phyloP scores from a whole-genome alignment of 2,329 filamentous ascomycete genomes.

The Xylaria sp. region DNA sequence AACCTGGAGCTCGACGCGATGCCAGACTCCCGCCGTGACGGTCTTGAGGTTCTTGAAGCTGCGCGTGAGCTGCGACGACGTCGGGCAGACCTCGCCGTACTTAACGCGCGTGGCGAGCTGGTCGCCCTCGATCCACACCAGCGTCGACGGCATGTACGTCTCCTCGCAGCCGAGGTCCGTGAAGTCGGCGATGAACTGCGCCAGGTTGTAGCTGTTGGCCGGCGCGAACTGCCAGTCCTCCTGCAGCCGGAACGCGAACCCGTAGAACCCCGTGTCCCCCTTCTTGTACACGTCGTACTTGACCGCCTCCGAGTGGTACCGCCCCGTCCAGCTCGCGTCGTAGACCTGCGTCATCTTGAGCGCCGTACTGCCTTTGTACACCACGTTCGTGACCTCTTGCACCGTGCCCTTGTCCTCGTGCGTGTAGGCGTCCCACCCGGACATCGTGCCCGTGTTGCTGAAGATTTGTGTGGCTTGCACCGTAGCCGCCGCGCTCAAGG shows the following conservation, averaged over 20 bases:
- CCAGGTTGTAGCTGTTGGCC: slow-evolving; percentile 59
- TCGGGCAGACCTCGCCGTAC: slow-evolving; percentile 53
- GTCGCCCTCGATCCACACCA: slow-evolving; percentile 60
- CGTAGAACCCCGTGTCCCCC: slow-evolving; percentile 60
- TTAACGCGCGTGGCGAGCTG: slow-evolving; percentile 58
- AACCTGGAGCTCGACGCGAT: slow-evolving; percentile 59
- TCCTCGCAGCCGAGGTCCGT: slow-evolving; percentile 56
- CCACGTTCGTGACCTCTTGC: slow-evolving; percentile 55
- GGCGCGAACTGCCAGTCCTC: slow-evolving; percentile 59
- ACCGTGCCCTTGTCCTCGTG: slow-evolving; percentile 58
- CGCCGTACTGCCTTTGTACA: slow-evolving; percentile 53
- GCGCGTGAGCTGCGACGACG: slow-evolving; percentile 46
- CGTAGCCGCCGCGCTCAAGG: slow-evolving; percentile 44
- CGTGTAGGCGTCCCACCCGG: slow-evolving; percentile 55
- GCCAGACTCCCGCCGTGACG: slow-evolving; percentile 59
- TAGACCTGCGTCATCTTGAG: slow-evolving; percentile 61
- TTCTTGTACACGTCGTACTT: slow-evolving; percentile 58
- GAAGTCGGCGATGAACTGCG: slow-evolving; percentile 64
- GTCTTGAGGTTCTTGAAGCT: slow-evolving; percentile 52
- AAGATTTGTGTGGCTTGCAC: slow-evolving; percentile 54
- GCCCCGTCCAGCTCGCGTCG: slow-evolving; percentile 55
- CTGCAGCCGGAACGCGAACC: slow-evolving; percentile 62
- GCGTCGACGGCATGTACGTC: slow-evolving; percentile 60
- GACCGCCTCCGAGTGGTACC: slow-evolving; percentile 62
- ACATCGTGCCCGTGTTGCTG: slow-evolving; percentile 55